Evolutionary conservation across 306 rosid genomes (phyloP), one percentile per base, ranked within the genome.

Genomic region (Cucurbita argyrosperma): DNA sequence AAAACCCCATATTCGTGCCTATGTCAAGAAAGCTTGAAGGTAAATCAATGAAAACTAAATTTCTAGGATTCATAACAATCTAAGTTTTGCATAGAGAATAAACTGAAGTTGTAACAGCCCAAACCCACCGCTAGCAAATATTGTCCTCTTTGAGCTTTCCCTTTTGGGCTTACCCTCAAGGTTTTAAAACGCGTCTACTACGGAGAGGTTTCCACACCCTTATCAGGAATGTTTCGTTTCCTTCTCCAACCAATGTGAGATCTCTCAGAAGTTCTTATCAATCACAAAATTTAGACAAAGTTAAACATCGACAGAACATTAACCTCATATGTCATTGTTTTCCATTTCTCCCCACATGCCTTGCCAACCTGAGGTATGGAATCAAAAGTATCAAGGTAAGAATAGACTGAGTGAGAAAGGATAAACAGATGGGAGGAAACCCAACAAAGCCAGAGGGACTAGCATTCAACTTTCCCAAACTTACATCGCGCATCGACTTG

Each of bases 311-410:
- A 84, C 39, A 73, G 67, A 75, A 74, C 53, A 76, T 77, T 10
- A 74, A 94, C 98, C 92, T 94, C 98, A 82, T 81, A 94, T 30
- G 90, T 79, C 96, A 94, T 88, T 79, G 90, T 94, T 84, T 90
- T 94, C 98, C 98, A 94, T 84, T 90, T 91, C 82, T 85, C 97
- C 79, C 98, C 97, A 60, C 98, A 86, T 7, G 97, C 97, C 87
- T 88, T 94, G 82, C 98, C 97, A 71, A 94, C 69, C 98, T 94
- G 88, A 82, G 80, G n/a, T 56, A 72, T 63, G 50, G 18, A 82
- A 87, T 74, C 13, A 40, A 82, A 82, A 87, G 69, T 7, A 50
- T 35, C 53, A 58, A 53, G 19, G 52, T 71, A 39, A 74, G 26
- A 8, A 68, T 46, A 26, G 16, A 56, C 13, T 12, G 42, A 52